Conservation (phyloP, 768 basidiomycete genomes). For the Russula abietina region DNA sequence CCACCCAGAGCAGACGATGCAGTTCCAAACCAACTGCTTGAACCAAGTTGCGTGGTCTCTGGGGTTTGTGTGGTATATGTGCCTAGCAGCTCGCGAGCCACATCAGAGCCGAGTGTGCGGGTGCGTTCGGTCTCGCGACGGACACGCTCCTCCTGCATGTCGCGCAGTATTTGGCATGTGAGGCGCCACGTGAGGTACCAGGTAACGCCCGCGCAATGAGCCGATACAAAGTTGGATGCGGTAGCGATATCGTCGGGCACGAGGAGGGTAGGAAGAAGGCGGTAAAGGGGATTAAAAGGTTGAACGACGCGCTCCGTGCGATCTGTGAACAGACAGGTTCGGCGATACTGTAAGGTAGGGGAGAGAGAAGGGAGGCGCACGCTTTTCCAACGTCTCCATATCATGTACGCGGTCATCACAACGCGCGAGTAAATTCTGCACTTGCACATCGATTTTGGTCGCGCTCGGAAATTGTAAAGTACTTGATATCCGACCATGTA, state of each 20-base stretch:
- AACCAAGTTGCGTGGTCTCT: constrained; percentile 45
- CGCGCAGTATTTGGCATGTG: constrained; percentile 70
- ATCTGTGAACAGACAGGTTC: constrained; percentile 41
- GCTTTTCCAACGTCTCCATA: constrained; percentile 84
- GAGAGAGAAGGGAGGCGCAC: constrained; percentile 46
- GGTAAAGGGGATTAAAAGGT: constrained; percentile 57
- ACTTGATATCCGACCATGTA: constrained; percentile 57
- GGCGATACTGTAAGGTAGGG: constrained; percentile 20
- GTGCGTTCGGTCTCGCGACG: constrained; percentile 82
- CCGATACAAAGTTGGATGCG: constrained; percentile 70
- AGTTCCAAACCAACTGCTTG: constrained; percentile 46
- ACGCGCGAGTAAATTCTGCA: constrained; percentile 74
- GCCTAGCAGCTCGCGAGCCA: constrained; percentile 54
- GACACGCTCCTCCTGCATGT: constrained; percentile 91
- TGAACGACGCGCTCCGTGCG: constrained; percentile 61
- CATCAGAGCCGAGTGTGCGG: constrained; percentile 76
- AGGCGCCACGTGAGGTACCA: constrained; percentile 85
- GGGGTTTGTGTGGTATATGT: constrained; percentile 34
- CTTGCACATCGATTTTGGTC: constrained; percentile 95
- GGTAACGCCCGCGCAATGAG: constrained; percentile 87
- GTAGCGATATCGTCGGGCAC: constrained; percentile 46
- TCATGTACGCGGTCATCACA: constrained; percentile 84
- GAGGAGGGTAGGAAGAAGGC: constrained; percentile 67
- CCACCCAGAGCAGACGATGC: constrained; percentile 39
- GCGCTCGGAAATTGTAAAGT: constrained; percentile 83